These are phyloP conservation scores for Taiozyma sp. DNA, from an alignment of 1,139 yeast genomes.

Conservation along the genomic window DNA sequence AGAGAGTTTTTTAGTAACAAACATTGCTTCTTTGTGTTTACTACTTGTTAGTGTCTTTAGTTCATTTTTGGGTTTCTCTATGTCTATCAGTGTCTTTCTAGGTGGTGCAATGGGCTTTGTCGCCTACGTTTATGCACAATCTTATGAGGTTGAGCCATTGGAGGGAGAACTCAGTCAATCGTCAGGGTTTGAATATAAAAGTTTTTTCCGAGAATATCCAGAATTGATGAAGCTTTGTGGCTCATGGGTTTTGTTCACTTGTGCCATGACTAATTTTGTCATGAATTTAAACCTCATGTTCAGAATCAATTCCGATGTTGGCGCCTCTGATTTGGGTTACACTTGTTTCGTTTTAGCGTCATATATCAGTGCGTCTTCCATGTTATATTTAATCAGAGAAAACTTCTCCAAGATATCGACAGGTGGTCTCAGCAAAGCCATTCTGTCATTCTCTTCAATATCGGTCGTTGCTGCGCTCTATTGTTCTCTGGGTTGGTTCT, in stretches of 20 bases:
- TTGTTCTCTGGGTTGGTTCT: background rate
- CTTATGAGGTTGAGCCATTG: background rate
- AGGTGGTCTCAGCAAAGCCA: background rate
- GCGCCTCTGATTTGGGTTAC: background rate
- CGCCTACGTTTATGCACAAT: background rate
- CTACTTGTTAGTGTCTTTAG: background rate
- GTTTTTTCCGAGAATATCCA: background rate
- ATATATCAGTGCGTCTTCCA: background rate
- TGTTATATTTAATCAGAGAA: background rate
- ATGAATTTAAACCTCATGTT: slow-evolving; percentile 1
- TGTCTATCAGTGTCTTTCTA: background rate
- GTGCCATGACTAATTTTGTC: slow-evolving; percentile 4
- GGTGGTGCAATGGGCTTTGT: background rate
- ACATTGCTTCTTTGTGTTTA: background rate
- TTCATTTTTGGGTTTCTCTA: background rate
- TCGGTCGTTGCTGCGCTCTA: background rate
- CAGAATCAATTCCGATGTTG: background rate
- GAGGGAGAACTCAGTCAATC: background rate
- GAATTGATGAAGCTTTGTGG: background rate
- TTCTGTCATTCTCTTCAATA: background rate
- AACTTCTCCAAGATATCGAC: background rate
- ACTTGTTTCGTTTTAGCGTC: background rate
- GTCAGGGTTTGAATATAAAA: background rate
- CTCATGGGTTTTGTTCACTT: background rate
- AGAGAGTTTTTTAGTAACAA: background rate